A percentile compares a stretch with the other conserved stretches of the same genome.
phyloP scores from a whole-genome alignment of 257 asterid species.

The Przewalskia tangutica region DNA sequence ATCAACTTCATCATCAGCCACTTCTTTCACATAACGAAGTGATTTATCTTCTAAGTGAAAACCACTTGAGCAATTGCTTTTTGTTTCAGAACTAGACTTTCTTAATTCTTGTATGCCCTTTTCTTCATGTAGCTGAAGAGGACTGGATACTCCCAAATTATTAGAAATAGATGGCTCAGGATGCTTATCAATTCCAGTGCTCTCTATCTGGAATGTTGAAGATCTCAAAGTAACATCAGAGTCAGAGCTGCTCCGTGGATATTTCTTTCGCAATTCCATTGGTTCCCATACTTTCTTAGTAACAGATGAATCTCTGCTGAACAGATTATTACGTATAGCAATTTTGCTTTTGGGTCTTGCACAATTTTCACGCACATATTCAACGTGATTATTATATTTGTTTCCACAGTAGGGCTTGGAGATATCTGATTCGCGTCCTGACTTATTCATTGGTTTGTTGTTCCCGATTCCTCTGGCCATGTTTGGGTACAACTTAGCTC shows the following conservation, averaged over 20 bases:
- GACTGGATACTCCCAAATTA: slow-evolving; percentile 36
- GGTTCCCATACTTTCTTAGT: slow-evolving; percentile 96
- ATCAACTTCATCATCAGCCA: slow-evolving; percentile 28
- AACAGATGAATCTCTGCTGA: slow-evolving; percentile 22
- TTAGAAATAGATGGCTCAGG: slow-evolving; percentile 38
- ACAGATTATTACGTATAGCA: slow-evolving; percentile 23
- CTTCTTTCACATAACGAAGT: slow-evolving; percentile 26
- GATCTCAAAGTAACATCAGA: slow-evolving; percentile 57
- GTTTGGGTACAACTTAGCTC: slow-evolving; percentile 47
- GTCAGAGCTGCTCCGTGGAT: slow-evolving; percentile 54
- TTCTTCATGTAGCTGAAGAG: slow-evolving; percentile 24
- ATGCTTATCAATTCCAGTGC: slow-evolving; percentile 39
- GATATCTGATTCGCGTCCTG: slow-evolving; percentile 41
- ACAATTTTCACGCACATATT: slow-evolving; percentile 32
- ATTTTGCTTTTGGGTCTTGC: slow-evolving; percentile 56
- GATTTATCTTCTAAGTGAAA: slow-evolving; percentile 22
- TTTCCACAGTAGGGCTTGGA: slow-evolving; percentile 59
- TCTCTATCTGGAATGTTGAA: slow-evolving; percentile 38
- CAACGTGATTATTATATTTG: slow-evolving; percentile 37
- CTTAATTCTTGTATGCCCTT: slow-evolving; percentile 16
- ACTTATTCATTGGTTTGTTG: slow-evolving; percentile 33
- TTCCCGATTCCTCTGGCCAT: slow-evolving; percentile 34
- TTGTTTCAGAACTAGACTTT: slow-evolving; percentile 17
- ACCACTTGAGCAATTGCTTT: slow-evolving; percentile 13
- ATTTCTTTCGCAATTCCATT: slow-evolving; percentile 68